These are phyloP conservation scores for Simmondsia chinensis DNA, from an alignment of 148 eudicot species.

Conservation along the genomic window DNA sequence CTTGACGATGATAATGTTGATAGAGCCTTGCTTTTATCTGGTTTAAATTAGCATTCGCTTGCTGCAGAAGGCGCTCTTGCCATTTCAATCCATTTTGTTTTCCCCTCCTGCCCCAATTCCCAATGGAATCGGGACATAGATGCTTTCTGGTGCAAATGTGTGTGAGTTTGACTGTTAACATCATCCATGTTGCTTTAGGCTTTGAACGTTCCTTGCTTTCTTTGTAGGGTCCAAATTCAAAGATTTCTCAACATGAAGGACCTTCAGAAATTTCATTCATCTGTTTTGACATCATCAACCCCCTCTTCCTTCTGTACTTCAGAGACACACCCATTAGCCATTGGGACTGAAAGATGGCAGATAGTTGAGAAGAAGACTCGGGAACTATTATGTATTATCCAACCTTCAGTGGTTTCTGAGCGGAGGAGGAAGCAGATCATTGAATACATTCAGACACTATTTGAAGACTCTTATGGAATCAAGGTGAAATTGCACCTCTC, in stretches of 20 bases:
- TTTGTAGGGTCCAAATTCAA: conserved; percentile 15
- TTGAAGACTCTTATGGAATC: conserved; percentile 19
- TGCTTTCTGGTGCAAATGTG: too few species aligned
- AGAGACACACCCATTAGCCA: conserved; percentile 4
- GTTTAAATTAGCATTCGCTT: too few species aligned
- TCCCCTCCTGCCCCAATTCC: too few species aligned
- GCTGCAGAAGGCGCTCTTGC: too few species aligned
- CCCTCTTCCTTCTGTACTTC: conserved; percentile 16
- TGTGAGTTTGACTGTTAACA: background rate
- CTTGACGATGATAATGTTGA: too few species aligned
- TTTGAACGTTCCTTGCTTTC: conserved; percentile 9
- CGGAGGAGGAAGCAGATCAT: conserved; percentile 22
- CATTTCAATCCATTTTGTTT: too few species aligned
- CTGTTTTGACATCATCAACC: conserved; percentile 4
- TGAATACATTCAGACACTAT: conserved; percentile 24
- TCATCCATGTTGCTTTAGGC: conserved; percentile 2
- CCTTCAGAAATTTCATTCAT: conserved; percentile 6
- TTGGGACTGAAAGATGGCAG: conserved; percentile 20
- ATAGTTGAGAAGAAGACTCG: conserved; percentile 17
- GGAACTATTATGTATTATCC: conserved; percentile 21
- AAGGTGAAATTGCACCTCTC: conserved; percentile 18
- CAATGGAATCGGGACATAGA: too few species aligned
- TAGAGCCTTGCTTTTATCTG: too few species aligned
- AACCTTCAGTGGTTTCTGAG: conserved; percentile 27
- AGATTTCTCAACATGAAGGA: conserved; percentile 19